Evolutionary conservation across 352 stramenopile genomes (phyloP), one percentile per base, ranked within the genome.

Genomic region (Plasmopara muralis): DNA sequence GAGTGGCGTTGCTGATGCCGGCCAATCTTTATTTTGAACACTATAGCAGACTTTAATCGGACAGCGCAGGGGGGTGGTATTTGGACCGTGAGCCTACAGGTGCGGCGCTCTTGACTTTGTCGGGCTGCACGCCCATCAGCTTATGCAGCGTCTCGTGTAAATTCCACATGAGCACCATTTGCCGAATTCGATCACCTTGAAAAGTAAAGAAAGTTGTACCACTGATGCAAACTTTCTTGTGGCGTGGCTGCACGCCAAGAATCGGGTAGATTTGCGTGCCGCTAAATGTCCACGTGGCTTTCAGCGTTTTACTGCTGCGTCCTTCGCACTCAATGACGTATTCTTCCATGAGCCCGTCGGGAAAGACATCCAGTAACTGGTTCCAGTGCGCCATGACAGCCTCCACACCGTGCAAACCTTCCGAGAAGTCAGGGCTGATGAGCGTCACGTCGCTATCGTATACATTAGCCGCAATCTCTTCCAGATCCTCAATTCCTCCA

Each of bases 341-440:
- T 50, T 89, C 79, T 46, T 89, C 79, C 79, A 89, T 89, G 51
- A 89, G 86, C 33, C 79, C 79, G 50, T 89, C 79, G 5, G 79
- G 79, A 48, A 89, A 89, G 8, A 72, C 74, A 50, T 89, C 79
- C 30, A 89, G 50, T 35, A 89, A 52, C 49, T 73, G 33, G 28
- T 66, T 77, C 79, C 79, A 89, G 63, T 89, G 76, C 16, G 68
- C 67, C 79, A 89, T 76, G n/a, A 89, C 62, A 31, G 74, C 74
- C 46, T 85, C 57, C 6, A 87, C 71, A 16, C 79, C 79, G 47
- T 72, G 68, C 25, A 89, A 53, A 16, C 76, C 69, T 53, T 89
- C 72, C 12, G 64, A 67, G 50, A 81, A 82, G 57, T 86, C 73
- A 0, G 79, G 79, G 18, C 72, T 83, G 47, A 87, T 70, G 34